phyloP scores from a whole-genome alignment of 352 stramenopile genomes.

The Blastocystis sp. region DNA sequence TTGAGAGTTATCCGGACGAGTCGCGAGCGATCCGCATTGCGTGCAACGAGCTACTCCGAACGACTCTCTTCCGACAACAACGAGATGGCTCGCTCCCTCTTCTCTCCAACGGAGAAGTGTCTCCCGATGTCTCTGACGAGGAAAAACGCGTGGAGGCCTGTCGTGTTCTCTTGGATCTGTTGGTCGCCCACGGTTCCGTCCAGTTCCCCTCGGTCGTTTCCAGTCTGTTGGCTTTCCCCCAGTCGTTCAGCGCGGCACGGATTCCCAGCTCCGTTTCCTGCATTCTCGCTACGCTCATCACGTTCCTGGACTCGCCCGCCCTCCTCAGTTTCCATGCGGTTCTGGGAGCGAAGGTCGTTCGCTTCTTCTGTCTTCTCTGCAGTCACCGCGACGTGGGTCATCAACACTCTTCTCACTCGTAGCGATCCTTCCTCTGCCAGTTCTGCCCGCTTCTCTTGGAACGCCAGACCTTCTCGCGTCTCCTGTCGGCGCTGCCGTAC shows the following conservation, averaged over 20 bases:
- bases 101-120: no score
- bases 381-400: not conserved
- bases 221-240: not conserved
- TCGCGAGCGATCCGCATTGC: not conserved
- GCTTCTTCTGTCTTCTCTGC: conserved; percentile 20
- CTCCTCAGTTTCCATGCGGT: not conserved
- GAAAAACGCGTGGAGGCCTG: not conserved
- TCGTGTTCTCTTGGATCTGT: not conserved
- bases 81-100: not conserved
- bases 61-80: not conserved
- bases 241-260: not conserved
- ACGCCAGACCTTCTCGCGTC: not conserved
- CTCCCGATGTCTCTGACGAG: not conserved
- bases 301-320: not conserved
- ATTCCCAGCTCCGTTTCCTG: not conserved
- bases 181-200: not conserved
- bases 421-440: not conserved
- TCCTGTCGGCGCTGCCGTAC: not conserved
- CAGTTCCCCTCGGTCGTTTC: conserved; percentile 4
- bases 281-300: not conserved
- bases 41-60: not conserved
- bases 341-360: not conserved
- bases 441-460: not conserved
- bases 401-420: not conserved
- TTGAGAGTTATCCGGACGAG: conserved; percentile 1